Conservation (phyloP, 257 asterid species). For the Eucommia ulmoides region DNA sequence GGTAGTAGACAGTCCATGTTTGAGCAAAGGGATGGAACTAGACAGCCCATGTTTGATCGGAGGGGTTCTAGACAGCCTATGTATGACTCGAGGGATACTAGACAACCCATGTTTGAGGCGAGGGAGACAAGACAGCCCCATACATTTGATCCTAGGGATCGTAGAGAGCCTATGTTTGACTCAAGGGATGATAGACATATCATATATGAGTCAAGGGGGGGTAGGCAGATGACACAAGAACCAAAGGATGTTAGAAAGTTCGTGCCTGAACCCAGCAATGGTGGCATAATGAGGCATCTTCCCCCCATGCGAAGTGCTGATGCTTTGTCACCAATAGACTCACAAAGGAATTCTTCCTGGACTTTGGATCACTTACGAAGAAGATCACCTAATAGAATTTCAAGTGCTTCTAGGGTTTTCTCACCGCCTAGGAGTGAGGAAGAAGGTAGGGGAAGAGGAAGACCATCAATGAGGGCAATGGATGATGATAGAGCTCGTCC, state of each 20-base stretch:
- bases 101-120: no score
- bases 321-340: constrained; percentile 27
- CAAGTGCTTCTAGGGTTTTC: constrained; percentile 33
- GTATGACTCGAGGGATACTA: no score
- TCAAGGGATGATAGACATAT: constrained; percentile 24
- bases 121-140: constrained; percentile 26
- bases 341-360: constrained; percentile 57
- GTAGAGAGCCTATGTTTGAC: background rate
- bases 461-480: constrained; percentile 32
- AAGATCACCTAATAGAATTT: constrained; percentile 55
- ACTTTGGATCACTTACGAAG: constrained; percentile 58
- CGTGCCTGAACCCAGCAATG: constrained; percentile 29
- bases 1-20: background rate
- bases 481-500: constrained; percentile 43
- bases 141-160: constrained; percentile 18
- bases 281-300: constrained; percentile 15
- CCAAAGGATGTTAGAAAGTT: constrained; percentile 27
- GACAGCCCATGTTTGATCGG: no score
- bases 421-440: constrained; percentile 53
- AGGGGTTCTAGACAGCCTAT: no score
- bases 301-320: constrained; percentile 27
- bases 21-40: no score
- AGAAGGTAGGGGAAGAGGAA: constrained; percentile 31
- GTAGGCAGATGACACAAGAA: constrained; percentile 23
- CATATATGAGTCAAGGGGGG: constrained; percentile 21